These are phyloP conservation scores for Penicillium psychrosexuale DNA, from an alignment of 2,329 filamentous ascomycete genomes.

Conservation along the genomic window DNA sequence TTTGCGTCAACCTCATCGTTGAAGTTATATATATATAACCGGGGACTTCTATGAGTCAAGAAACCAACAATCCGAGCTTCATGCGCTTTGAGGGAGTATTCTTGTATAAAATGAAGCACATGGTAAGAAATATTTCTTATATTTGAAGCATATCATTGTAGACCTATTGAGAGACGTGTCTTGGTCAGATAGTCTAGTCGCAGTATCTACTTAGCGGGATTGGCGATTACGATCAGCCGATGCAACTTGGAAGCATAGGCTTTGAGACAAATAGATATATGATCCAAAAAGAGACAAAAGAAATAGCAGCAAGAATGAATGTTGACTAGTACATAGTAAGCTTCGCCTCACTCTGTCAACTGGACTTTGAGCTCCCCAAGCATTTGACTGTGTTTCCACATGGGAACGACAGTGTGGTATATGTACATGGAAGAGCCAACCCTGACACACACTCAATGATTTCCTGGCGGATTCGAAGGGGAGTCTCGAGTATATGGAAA, in stretches of 20 bases:
- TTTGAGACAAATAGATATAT: neutral
- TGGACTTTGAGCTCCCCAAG: slow-evolving; percentile 9
- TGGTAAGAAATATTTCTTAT: too few species aligned
- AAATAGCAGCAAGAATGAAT: slow-evolving; percentile 14
- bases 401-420: slow-evolving; percentile 24
- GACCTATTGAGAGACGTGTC: neutral
- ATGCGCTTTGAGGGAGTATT: too few species aligned
- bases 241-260: neutral
- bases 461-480: slow-evolving; percentile 3
- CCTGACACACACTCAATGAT: slow-evolving; percentile 3
- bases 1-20: too few species aligned
- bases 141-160: neutral
- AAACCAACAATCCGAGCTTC: too few species aligned
- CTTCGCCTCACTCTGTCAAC: slow-evolving; percentile 24
- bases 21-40: too few species aligned
- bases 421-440: slow-evolving; percentile 31
- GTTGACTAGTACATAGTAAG: slow-evolving; percentile 12
- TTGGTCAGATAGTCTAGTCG: neutral
- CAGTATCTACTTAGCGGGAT: neutral
- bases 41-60: too few species aligned
- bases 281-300: slow-evolving; percentile 11
- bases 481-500: neutral
- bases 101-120: too few species aligned
- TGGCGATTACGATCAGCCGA: neutral
- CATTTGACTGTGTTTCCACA: slow-evolving; percentile 12